phyloP scores from a whole-genome alignment of 148 eudicot genomes.

The Silene conica region DNA sequence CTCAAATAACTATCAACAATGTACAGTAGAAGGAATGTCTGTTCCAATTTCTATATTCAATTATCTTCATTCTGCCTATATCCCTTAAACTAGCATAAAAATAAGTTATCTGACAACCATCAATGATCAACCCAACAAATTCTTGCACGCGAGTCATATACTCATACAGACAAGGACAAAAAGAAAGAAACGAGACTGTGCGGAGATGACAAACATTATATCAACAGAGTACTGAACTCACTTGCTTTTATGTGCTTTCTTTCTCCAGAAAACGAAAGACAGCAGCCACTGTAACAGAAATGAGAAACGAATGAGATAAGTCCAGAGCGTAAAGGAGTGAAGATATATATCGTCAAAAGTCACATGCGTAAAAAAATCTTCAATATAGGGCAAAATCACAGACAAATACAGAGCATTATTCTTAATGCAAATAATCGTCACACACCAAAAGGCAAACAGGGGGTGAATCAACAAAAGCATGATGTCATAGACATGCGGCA shows the following conservation, averaged over 20 bases:
- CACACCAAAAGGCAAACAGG: background rate
- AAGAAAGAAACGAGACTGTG: background rate
- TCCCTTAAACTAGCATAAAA: background rate
- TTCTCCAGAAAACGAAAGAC: constrained; percentile 75
- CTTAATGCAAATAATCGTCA: background rate
- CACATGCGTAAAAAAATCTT: constrained; percentile 3
- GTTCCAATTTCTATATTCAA: background rate
- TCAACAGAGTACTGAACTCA: constrained; percentile 31
- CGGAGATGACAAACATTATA: background rate
- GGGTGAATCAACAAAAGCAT: background rate
- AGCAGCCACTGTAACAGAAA: constrained; percentile 57
- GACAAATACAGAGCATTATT: background rate
- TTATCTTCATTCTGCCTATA: background rate
- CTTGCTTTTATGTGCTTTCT: constrained; percentile 69
- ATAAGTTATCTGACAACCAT: background rate
- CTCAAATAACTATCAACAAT: background rate
- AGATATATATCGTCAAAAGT: background rate
- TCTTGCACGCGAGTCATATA: background rate
- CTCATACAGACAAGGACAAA: background rate
- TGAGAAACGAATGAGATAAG: constrained; percentile 10
- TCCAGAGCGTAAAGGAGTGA: background rate
- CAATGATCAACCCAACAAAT: background rate
- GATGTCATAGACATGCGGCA: background rate
- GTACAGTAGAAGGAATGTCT: background rate
- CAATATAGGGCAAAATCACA: background rate